phyloP scores from a whole-genome alignment of 208 protist species.

The Wallacemonas sp. region DNA sequence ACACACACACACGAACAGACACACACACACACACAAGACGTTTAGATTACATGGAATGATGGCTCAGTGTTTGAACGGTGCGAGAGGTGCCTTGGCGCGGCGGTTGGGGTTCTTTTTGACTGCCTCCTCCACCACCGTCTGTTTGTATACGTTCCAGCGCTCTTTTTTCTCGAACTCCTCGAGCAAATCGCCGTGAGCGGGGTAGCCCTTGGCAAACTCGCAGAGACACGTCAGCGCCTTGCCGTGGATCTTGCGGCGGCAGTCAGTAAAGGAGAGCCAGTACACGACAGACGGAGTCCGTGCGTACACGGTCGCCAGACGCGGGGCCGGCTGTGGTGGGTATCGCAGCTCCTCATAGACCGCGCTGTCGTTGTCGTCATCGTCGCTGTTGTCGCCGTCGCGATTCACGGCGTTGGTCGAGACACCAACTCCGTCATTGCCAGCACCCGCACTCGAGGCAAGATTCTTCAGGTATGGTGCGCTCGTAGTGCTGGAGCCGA shows the following conservation, averaged over 20 bases:
- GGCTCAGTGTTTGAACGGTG: conserved; percentile 17
- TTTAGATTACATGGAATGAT: no score
- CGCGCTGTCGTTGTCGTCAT: neutral
- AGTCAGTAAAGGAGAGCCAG: conserved; percentile 30
- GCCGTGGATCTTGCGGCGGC: conserved; percentile 24
- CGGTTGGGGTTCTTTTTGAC: neutral
- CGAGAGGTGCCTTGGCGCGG: conserved; percentile 13
- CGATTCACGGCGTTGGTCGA: no score
- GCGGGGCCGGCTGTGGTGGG: conserved; percentile 18
- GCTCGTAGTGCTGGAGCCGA: no score
- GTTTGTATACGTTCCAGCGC: conserved; percentile 38
- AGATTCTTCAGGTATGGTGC: no score
- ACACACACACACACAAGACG: no score
- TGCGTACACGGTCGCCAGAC: conserved; percentile 51
- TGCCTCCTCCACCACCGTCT: conserved; percentile 37
- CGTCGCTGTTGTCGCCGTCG: neutral
- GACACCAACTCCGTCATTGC: conserved; percentile 8
- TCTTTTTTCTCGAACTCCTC: conserved; percentile 45
- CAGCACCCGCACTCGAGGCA: conserved; percentile 13
- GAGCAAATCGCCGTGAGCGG: conserved; percentile 43
- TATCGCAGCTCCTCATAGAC: conserved; percentile 22
- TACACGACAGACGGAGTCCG: conserved; percentile 35
- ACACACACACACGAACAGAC: no score
- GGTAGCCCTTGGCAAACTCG: conserved; percentile 64
- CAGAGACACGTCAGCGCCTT: conserved; percentile 29